Evolutionary conservation across 2,329 filamentous ascomycete genomes (phyloP).

Genomic region (Ascocoryne sarcoides): DNA sequence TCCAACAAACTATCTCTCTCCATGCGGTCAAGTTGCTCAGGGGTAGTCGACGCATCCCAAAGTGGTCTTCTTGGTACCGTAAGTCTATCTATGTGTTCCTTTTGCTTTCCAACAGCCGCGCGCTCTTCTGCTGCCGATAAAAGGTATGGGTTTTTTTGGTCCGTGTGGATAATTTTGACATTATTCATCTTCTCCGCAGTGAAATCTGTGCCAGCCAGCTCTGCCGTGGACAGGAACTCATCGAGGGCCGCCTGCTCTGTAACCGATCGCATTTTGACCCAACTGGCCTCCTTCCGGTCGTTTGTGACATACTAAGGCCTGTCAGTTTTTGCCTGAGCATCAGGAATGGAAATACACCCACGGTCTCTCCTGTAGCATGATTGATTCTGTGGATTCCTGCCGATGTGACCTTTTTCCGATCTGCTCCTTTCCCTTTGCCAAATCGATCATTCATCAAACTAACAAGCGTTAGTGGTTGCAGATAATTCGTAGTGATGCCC

Average conservation of each 20-base stretch:
- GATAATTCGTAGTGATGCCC: not conserved
- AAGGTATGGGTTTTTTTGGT: constrained; percentile 92
- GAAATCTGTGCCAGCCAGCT: constrained; percentile 96
- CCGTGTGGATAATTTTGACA: constrained; percentile 95
- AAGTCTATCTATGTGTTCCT: constrained; percentile 65
- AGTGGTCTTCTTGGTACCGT: constrained; percentile 84
- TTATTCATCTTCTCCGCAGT: constrained; percentile 99
- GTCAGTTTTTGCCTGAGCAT: constrained; percentile 18
- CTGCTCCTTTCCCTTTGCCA: constrained; percentile 79
- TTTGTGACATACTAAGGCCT: constrained; percentile 71
- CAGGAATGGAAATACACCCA: constrained; percentile 26
- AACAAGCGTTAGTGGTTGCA: constrained; percentile 3
- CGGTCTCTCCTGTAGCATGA: constrained; percentile 70
- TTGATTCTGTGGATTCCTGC: constrained; percentile 54
- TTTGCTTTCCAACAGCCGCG: constrained; percentile 70
- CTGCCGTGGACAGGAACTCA: constrained; percentile 91
- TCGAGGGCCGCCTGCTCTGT: constrained; percentile 95
- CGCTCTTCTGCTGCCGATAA: constrained; percentile 79
- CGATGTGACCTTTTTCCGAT: constrained; percentile 64
- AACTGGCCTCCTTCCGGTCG: constrained; percentile 80
- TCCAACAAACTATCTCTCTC: constrained; percentile 76
- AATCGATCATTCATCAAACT: constrained; percentile 98
- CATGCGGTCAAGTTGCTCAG: constrained; percentile 65
- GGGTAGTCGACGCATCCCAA: constrained; percentile 82
- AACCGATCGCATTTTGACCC: constrained; percentile 99